These are phyloP conservation scores for Mucor irregularis DNA, from an alignment of 371 early-diverging fungal species.

Conservation along the genomic window DNA sequence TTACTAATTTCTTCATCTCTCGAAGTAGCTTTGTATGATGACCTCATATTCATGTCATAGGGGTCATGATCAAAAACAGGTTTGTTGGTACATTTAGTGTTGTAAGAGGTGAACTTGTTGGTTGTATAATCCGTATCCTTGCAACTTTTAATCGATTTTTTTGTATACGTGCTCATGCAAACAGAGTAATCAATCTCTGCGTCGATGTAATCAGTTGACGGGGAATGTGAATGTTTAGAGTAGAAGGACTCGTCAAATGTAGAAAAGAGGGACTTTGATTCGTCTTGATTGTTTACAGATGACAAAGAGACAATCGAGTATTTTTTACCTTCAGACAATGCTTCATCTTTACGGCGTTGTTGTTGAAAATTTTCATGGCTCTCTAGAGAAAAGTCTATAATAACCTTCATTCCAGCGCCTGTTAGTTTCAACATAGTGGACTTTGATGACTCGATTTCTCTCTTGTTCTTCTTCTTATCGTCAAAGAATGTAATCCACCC, in stretches of 20 bases:
- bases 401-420: conserved; percentile 14
- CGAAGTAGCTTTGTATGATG: background rate
- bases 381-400: conserved; percentile 16
- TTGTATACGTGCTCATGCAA: no score
- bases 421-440: conserved; percentile 14
- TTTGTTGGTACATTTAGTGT: background rate
- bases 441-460: conserved; percentile 18
- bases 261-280: background rate
- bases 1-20: no score
- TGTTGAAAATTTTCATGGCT: conserved; percentile 8
- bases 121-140: no score
- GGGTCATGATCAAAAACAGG: background rate
- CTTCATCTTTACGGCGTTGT: background rate
- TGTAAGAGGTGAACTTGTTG: background rate
- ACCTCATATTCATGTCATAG: background rate
- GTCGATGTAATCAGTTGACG: background rate
- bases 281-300: background rate
- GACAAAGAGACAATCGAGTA: background rate
- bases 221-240: background rate
- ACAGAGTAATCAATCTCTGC: no score
- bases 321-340: background rate
- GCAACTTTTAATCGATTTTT: background rate
- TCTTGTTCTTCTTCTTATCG: conserved; percentile 21
- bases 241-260: background rate
- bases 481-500: conserved; percentile 50